phyloP scores from a whole-genome alignment of 345 rosid species.

The Eucalyptus melliodora region DNA sequence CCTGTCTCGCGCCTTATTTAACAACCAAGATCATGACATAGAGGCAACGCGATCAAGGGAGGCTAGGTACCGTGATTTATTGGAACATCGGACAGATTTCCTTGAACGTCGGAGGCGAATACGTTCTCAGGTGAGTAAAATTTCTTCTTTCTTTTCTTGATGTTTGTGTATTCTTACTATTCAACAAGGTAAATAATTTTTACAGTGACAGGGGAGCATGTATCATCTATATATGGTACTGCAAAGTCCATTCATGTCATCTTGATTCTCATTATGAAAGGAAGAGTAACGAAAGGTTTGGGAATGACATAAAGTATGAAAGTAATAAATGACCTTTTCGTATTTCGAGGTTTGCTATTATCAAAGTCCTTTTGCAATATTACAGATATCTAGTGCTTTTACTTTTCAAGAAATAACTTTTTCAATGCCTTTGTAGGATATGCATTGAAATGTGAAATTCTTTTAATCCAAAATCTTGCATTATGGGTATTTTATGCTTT shows the following conservation, averaged over 20 bases:
- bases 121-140: slow-evolving; percentile 80
- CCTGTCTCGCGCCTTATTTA: slow-evolving; percentile 33
- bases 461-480: neutral
- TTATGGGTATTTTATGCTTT: neutral
- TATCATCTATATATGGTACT: neutral
- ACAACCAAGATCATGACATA: slow-evolving; percentile 41
- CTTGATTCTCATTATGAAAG: neutral
- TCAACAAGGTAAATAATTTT: neutral
- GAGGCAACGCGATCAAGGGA: slow-evolving; percentile 63
- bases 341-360: neutral
- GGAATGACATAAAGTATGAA: neutral
- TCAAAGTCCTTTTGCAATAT: too few species aligned
- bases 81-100: slow-evolving; percentile 85
- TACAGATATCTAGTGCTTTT: neutral
- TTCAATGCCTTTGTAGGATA: neutral
- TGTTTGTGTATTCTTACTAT: neutral
- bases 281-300: neutral
- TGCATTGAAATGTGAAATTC: neutral
- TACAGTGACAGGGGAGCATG: neutral
- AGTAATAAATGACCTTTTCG: neutral
- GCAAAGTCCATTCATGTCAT: neutral
- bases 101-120: slow-evolving; percentile 89
- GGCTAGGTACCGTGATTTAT: slow-evolving; percentile 66
- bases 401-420: neutral
- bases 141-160: neutral